Base-by-base conservation (phyloP, 352 stramenopile genomes). In the Elongisporangium anandrum region DNA sequence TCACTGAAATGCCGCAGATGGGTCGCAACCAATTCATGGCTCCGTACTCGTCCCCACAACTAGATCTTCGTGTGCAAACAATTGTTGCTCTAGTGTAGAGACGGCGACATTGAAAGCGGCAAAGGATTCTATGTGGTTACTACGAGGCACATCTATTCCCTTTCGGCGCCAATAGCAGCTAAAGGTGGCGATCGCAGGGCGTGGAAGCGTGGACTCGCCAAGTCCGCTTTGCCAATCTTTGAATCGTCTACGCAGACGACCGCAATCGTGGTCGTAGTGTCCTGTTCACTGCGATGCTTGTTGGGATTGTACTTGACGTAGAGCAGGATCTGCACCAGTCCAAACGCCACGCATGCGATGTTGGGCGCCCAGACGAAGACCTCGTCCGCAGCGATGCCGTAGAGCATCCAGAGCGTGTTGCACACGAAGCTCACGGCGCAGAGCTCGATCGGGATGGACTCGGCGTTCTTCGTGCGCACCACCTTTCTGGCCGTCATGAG, bases 401-500 rank as follows among this genome's bases (percentile, higher is more conserved):
- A 85, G 9, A 73, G 69, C 22, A 85, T 59, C 77, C 73, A 86
- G 8, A 82, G 56, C 3, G 64, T 52, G 54, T 69, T 79, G 61
- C 76, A 79, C 38, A 68, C 45, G 13, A 79, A 50, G 0, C 66
- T 66, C 2, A 65, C 73, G 17, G 80, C 24, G 52, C 83, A 72
- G 69, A 87, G 82, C 6, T 58, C 63, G 22, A 79, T 64, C 34
- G 77, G 77, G 48, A 83, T 72, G 48, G 70, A 57, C 12, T 61
- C 61, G 0, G 76, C 63, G 8, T 66, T 70, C 56, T 68, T 72
- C 39, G 70, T 68, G 21, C 66, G 64, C 52, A 87, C 57, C 15
- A 85, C 73, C 45, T 80, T 54, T 34, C 66, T 68, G 29, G 83
- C 54, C 22, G 76, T 72, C 52, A 79, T 72, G 53, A 85, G 74